Evolutionary conservation across 805 yeast genomes (phyloP).

Genomic region (Barnettozyma populi): DNA sequence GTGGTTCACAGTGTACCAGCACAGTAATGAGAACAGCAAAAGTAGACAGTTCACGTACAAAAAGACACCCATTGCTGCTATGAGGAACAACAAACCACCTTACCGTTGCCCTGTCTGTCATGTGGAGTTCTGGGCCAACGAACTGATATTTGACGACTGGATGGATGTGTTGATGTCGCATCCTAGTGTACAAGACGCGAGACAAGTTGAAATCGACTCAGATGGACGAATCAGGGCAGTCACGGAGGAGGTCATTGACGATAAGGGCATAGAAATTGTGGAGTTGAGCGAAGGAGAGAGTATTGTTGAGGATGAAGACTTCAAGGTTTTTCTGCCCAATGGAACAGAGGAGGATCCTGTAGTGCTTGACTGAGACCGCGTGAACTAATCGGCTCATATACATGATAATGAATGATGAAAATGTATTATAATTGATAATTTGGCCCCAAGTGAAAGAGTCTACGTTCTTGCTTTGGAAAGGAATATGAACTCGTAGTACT

Average conservation of each 20-base stretch:
- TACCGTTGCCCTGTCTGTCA: constrained; percentile 3
- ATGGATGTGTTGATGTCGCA: constrained; percentile 3
- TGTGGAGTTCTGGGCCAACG: not conserved
- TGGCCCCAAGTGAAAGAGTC: not conserved
- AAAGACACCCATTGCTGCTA: not conserved
- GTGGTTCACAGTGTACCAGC: not conserved
- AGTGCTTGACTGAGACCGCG: not conserved
- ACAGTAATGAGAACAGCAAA: not conserved
- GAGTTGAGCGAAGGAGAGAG: not conserved
- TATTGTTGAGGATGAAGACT: constrained; percentile 4
- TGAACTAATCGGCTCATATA: not conserved
- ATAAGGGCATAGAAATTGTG: not conserved
- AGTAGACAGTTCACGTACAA: not conserved
- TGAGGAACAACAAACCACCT: not conserved
- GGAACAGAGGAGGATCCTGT: constrained; percentile 5
- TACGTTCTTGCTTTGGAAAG: too few species aligned
- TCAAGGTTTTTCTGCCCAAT: constrained; percentile 1
- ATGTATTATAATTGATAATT: not conserved
- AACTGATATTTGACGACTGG: constrained; percentile 4
- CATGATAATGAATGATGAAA: not conserved
- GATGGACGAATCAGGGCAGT: constrained; percentile 1
- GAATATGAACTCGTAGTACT: too few species aligned
- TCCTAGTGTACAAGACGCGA: not conserved
- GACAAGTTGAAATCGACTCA: constrained; percentile 1
- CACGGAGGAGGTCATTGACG: not conserved